A percentile compares a stretch with the other conserved stretches of the same genome.
Conservation (phyloP, 768 basidiomycete genomes). For the Naganishia onofrii region DNA sequence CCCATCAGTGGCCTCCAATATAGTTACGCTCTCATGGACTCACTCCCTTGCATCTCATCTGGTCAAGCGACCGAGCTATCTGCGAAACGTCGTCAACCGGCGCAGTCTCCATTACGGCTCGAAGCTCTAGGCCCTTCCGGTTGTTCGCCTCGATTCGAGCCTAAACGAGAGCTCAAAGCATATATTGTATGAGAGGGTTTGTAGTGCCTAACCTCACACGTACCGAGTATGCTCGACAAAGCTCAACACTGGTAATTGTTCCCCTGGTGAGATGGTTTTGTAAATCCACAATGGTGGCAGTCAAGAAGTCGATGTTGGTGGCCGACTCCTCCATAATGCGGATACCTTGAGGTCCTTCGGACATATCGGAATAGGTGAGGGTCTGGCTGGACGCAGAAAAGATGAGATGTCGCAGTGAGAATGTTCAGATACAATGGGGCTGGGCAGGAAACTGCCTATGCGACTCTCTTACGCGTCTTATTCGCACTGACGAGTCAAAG, state of each 20-base stretch:
- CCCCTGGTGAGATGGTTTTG: conserved; percentile 2
- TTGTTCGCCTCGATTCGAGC: not conserved
- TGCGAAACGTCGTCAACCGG: not conserved
- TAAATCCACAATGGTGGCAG: conserved; percentile 10
- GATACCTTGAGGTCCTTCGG: too few relatives aligned
- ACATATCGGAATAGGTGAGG: too few relatives aligned
- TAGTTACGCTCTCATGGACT: not conserved
- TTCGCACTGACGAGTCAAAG: too few relatives aligned
- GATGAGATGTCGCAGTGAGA: too few relatives aligned
- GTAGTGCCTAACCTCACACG: not conserved
- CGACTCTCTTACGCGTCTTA: too few relatives aligned
- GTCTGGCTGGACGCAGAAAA: too few relatives aligned
- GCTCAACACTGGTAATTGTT: conserved; percentile 6
- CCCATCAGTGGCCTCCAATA: not conserved
- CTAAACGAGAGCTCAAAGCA: not conserved
- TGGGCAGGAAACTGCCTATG: too few relatives aligned
- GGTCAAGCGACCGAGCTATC: not conserved
- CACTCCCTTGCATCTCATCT: not conserved
- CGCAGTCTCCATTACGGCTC: not conserved
- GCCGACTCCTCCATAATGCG: too few relatives aligned
- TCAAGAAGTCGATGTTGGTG: conserved; percentile 2
- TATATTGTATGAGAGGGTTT: not conserved
- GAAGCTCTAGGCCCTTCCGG: not conserved
- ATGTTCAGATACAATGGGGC: too few relatives aligned
- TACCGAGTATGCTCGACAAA: not conserved